These are phyloP conservation scores for Leishmania martiniquensis DNA, from an alignment of 208 protist species.

Conservation along the genomic window DNA sequence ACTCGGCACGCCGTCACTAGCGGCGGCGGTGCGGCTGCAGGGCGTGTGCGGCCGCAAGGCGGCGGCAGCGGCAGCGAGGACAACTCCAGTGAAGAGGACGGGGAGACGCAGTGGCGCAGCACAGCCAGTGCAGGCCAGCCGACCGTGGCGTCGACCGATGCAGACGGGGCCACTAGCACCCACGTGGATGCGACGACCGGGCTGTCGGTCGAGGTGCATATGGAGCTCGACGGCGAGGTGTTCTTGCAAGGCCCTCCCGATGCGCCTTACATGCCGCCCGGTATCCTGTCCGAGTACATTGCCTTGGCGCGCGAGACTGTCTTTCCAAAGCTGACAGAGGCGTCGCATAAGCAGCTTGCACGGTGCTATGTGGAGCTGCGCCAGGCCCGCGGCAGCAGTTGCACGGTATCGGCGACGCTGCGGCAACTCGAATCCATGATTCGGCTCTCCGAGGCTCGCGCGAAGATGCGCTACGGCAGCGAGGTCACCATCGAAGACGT, in stretches of 20 bases:
- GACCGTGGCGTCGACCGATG: background rate
- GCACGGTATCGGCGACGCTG: constrained; percentile 97
- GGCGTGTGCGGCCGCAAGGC: background rate
- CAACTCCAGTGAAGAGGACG: constrained; percentile 3
- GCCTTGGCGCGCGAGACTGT: constrained; percentile 89
- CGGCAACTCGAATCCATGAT: constrained; percentile 99
- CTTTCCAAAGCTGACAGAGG: constrained; percentile 87
- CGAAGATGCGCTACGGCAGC: constrained; percentile 90
- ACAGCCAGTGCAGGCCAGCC: constrained; percentile 9
- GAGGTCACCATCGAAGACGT: constrained; percentile 89
- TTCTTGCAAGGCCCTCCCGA: constrained; percentile 62
- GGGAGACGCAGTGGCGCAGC: constrained; percentile 14
- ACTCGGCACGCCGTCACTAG: constrained; percentile 4
- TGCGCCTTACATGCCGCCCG: constrained; percentile 74
- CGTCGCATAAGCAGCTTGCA: constrained; percentile 90
- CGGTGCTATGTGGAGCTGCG: constrained; percentile 96
- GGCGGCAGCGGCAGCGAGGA: constrained; percentile 1
- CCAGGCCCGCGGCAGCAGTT: constrained; percentile 74
- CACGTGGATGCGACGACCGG: constrained; percentile 41
- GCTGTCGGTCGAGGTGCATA: constrained; percentile 44
- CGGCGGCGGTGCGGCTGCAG: background rate
- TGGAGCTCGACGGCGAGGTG: constrained; percentile 78
- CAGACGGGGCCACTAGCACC: background rate
- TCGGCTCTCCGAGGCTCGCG: constrained; percentile 94
- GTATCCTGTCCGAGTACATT: constrained; percentile 93